phyloP scores from a whole-genome alignment of 2,329 filamentous ascomycete genomes.

The Botryotinia calthae region DNA sequence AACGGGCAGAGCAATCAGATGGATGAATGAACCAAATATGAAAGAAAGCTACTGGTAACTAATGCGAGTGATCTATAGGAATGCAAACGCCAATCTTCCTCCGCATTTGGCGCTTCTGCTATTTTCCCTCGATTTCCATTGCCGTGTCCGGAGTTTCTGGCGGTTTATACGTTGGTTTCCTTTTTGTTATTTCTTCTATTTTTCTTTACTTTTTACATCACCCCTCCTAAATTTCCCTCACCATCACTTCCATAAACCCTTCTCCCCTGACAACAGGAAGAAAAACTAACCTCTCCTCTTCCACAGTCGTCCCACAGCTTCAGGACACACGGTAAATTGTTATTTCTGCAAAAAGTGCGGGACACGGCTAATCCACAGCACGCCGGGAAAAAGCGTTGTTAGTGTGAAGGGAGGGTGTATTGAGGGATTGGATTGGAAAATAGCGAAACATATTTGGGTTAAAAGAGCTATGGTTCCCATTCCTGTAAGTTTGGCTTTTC shows the following conservation, averaged over 20 bases:
- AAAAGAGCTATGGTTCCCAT: slow-evolving; percentile 57
- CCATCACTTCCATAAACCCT: neutral
- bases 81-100: slow-evolving; percentile 16
- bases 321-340: slow-evolving; percentile 57
- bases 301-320: slow-evolving; percentile 53
- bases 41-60: neutral
- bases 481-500: slow-evolving; percentile 40
- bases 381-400: slow-evolving; percentile 57
- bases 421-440: slow-evolving; percentile 58
- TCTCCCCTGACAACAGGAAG: neutral
- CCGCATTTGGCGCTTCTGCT: slow-evolving; percentile 15
- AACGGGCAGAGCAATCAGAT: neutral
- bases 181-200: neutral
- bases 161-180: slow-evolving; percentile 6
- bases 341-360: slow-evolving; percentile 68
- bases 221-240: neutral
- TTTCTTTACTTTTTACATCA: neutral
- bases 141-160: slow-evolving; percentile 5
- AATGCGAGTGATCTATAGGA: neutral
- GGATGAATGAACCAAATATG: neutral
- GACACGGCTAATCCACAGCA: slow-evolving; percentile 61
- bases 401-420: slow-evolving; percentile 68
- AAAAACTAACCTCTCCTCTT: slow-evolving; percentile 3
- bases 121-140: slow-evolving; percentile 15
- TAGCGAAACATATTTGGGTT: slow-evolving; percentile 56